Evolutionary conservation across 1,284 basidiomycete genomes (phyloP).

Genomic region (Austroboletus olivaceoglutinosus): DNA sequence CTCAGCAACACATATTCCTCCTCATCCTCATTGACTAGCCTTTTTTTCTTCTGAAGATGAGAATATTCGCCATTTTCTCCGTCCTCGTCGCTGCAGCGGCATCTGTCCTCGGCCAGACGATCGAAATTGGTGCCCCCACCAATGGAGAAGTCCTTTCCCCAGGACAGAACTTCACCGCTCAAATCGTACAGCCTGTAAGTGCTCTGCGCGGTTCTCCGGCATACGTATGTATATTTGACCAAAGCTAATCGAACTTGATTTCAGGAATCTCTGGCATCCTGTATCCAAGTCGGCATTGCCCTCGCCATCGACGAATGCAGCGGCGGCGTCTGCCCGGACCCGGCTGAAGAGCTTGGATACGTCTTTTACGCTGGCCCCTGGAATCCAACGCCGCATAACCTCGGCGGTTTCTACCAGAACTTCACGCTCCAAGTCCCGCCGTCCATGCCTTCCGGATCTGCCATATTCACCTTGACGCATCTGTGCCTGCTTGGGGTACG

Average conservation of each 20-base stretch:
- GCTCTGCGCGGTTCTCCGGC: no score
- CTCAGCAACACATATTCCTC: background rate
- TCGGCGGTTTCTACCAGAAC: slow-evolving; percentile 32
- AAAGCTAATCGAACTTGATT: background rate
- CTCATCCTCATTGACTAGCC: background rate
- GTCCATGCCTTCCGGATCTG: slow-evolving; percentile 16
- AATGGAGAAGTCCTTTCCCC: slow-evolving; percentile 12
- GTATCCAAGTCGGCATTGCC: slow-evolving; percentile 33
- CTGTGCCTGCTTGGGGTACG: slow-evolving; percentile 33
- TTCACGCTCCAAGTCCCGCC: slow-evolving; percentile 27
- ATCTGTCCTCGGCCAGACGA: slow-evolving; percentile 27
- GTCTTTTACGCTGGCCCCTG: slow-evolving; percentile 32
- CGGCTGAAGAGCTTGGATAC: slow-evolving; percentile 19
- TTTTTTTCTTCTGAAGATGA: slow-evolving; percentile 19
- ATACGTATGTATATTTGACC: background rate
- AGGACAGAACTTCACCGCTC: slow-evolving; percentile 18
- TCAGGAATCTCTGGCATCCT: slow-evolving; percentile 22
- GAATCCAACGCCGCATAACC: slow-evolving; percentile 20
- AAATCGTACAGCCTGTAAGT: slow-evolving; percentile 25
- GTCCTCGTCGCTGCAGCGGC: slow-evolving; percentile 8
- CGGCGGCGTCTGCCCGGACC: slow-evolving; percentile 23
- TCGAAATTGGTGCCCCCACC: slow-evolving; percentile 24
- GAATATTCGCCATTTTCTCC: slow-evolving; percentile 2
- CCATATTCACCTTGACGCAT: slow-evolving; percentile 33
- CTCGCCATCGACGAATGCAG: slow-evolving; percentile 24